These are phyloP conservation scores for Papilionanthe hybrid DNA, from an alignment of 116 monocot genomes.

Conservation along the genomic window DNA sequence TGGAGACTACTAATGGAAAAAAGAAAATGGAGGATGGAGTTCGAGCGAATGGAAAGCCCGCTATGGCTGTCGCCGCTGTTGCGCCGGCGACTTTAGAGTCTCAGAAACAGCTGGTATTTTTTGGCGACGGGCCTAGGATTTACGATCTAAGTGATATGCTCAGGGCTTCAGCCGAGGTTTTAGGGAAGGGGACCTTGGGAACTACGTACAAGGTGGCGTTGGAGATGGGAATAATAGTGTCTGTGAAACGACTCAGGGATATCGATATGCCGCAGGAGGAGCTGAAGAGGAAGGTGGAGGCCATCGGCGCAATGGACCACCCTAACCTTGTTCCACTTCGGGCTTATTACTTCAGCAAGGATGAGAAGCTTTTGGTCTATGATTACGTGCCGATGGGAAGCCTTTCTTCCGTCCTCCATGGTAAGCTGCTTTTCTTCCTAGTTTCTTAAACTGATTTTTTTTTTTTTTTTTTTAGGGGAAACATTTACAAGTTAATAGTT, in stretches of 20 bases:
- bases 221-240: constrained; percentile 54
- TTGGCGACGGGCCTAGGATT: constrained; percentile 17
- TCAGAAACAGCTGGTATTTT: constrained; percentile 50
- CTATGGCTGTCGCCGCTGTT: background rate
- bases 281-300: constrained; percentile 65
- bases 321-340: constrained; percentile 52
- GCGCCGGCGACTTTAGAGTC: background rate
- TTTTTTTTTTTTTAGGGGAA: background rate
- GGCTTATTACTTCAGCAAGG: constrained; percentile 78
- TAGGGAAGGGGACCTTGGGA: constrained; percentile 77
- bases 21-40: constrained; percentile 1
- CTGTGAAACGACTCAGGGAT: constrained; percentile 77
- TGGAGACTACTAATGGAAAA: background rate
- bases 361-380: constrained; percentile 86
- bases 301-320: constrained; percentile 56
- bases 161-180: constrained; percentile 54
- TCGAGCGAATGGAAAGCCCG: background rate
- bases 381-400: constrained; percentile 83
- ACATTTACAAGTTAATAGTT: too few species aligned
- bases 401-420: constrained; percentile 76
- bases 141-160: constrained; percentile 64
- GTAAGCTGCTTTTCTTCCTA: constrained; percentile 17
- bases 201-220: constrained; percentile 80
- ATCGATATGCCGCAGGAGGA: constrained; percentile 54
- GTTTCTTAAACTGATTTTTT: background rate